Evolutionary conservation across 306 rosid genomes (phyloP).

Genomic region (Fragaria vesca): DNA sequence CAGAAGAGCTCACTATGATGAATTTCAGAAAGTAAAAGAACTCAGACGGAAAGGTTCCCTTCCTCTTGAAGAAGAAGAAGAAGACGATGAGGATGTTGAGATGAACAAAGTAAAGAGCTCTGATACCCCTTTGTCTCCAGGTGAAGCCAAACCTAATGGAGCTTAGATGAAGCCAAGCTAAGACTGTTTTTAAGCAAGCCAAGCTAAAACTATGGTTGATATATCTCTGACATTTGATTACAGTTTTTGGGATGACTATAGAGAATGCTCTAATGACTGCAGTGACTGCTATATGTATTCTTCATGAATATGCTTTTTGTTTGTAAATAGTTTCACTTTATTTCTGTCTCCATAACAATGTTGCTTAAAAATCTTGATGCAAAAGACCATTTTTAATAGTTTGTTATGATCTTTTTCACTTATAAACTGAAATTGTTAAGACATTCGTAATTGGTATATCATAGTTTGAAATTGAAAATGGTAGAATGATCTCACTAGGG

Average conservation of each 20-base stretch:
- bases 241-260: conserved; percentile 11
- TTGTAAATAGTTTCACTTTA: conserved; percentile 24
- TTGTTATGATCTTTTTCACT: not conserved
- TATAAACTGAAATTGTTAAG: too few species aligned
- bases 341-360: not conserved
- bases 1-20: conserved; percentile 86
- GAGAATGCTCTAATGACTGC: conserved; percentile 16
- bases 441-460: too few species aligned
- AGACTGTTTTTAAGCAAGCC: conserved; percentile 12
- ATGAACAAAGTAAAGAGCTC: conserved; percentile 26
- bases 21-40: conserved; percentile 77
- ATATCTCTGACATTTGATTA: conserved; percentile 17
- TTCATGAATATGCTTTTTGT: conserved; percentile 11
- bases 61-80: conserved; percentile 61
- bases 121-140: conserved; percentile 49
- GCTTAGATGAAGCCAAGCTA: conserved; percentile 25
- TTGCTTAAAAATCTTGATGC: not conserved
- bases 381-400: not conserved
- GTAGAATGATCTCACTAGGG: not conserved
- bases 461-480: too few species aligned
- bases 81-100: conserved; percentile 35
- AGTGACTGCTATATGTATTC: not conserved
- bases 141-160: conserved; percentile 41
- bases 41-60: conserved; percentile 51
- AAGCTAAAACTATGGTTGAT: conserved; percentile 25